These are phyloP conservation scores for Paramecium tetraurelia DNA, from an alignment of 73 alveolate genomes.

Conservation along the genomic window DNA sequence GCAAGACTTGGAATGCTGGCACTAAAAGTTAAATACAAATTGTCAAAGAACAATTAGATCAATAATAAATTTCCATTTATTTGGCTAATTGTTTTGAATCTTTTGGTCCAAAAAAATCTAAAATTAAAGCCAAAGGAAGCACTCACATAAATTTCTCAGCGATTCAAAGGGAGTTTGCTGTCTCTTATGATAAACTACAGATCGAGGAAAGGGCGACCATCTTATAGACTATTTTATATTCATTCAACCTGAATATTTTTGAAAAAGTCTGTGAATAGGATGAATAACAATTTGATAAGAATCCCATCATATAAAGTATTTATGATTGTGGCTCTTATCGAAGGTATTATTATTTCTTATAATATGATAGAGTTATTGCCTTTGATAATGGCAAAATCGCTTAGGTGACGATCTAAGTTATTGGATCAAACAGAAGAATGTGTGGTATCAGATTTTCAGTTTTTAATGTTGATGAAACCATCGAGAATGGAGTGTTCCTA, in stretches of 20 bases:
- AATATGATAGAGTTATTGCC: background rate
- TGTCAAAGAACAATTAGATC: background rate
- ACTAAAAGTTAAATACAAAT: slow-evolving; percentile 12
- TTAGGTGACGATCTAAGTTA: background rate
- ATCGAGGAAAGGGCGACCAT: slow-evolving; percentile 29
- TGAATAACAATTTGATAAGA: slow-evolving; percentile 10
- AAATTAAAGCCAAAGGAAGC: slow-evolving; percentile 1
- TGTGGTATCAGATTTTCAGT: slow-evolving; percentile 22
- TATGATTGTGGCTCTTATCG: slow-evolving; percentile 41
- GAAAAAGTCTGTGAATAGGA: slow-evolving; percentile 28
- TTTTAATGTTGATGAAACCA: background rate
- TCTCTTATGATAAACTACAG: background rate
- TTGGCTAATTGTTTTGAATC: slow-evolving; percentile 36
- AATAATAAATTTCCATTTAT: background rate
- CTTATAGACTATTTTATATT: background rate
- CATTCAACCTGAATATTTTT: slow-evolving; percentile 34
- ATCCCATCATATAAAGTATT: slow-evolving; percentile 20
- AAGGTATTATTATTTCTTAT: background rate
- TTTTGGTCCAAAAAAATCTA: slow-evolving; percentile 34
- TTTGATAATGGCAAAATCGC: slow-evolving; percentile 23
- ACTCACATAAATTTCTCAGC: background rate
- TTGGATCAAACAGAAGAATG: slow-evolving; percentile 48
- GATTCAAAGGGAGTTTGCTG: slow-evolving; percentile 16
- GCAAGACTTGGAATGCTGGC: slow-evolving; percentile 35
- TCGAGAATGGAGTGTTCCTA: slow-evolving; percentile 11